Evolutionary conservation across 2,329 filamentous ascomycete genomes (phyloP), one percentile per base, ranked within the genome.

Genomic region (Claviceps citrina): DNA sequence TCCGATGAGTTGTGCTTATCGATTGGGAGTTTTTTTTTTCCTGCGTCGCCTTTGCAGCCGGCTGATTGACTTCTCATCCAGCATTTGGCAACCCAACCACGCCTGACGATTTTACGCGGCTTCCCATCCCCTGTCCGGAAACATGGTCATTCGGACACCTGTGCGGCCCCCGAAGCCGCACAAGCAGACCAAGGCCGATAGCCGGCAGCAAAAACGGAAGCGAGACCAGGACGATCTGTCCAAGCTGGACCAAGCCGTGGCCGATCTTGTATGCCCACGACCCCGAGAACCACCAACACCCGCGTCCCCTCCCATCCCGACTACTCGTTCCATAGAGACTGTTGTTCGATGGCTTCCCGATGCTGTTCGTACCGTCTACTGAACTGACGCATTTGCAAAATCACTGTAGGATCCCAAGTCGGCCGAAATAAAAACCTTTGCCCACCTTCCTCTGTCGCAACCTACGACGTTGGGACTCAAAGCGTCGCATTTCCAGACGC

Each of bases 391-490:
- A 10, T 15, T 4, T 22, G 20, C 4, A 22, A 2, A 10, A 37
- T 7, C 2, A 9, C 16, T 25, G 1, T 20, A 80, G 74, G 79
- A 84, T 45, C 61, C 66, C 38, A 80, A 79, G 47, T 62, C 66
- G 7, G 56, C 66, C 47, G 62, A 73, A 13, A 66, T 71, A 51
- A 78, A 76, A 47, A 72, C 73, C 47, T 98, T 98, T 59, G 69
- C 78, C 50, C 78, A 94, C 43, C 71, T 98, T 0, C 91, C 91
- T 13, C 71, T 98, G 41, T 96, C 86, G 39, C 71, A 79, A 48
- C 72, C 84, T 13, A 96, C 91, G 2, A 66, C 74, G 26, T 71
- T 72, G 16, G 91, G 91, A 39, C 75, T 98, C 46, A 76, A 87
- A 47, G 72, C 81, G 31, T 86, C 84, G 10, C 86, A 96, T 59